These are phyloP conservation scores for Boechera stricta DNA, from an alignment of 345 rosid species.

Conservation along the genomic window DNA sequence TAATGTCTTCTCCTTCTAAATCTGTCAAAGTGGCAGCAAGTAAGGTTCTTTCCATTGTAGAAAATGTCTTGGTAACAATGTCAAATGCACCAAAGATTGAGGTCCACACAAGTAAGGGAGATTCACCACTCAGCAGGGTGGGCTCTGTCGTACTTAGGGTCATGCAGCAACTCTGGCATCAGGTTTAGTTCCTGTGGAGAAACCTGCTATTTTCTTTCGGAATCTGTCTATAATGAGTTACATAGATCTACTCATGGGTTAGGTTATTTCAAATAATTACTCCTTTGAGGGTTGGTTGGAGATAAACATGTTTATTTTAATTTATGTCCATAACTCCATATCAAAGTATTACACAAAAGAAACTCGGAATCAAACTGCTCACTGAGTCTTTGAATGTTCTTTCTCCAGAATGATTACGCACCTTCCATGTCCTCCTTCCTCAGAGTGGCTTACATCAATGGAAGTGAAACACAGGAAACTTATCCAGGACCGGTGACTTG, in stretches of 20 bases:
- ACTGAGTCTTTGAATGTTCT: slow-evolving; percentile 36
- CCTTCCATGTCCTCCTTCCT: slow-evolving; percentile 54
- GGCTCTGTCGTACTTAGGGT: slow-evolving; percentile 72
- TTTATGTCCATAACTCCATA: slow-evolving; percentile 9
- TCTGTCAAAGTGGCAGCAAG: slow-evolving; percentile 72
- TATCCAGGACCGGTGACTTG: slow-evolving; percentile 50
- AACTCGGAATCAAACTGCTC: slow-evolving; percentile 6
- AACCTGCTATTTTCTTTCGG: slow-evolving; percentile 39
- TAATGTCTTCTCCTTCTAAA: slow-evolving; percentile 84
- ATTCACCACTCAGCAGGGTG: slow-evolving; percentile 57
- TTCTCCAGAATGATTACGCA: slow-evolving; percentile 53
- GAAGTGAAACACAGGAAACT: slow-evolving; percentile 49
- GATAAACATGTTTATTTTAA: slow-evolving; percentile 10
- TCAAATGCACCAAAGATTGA: slow-evolving; percentile 55
- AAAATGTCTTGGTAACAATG: slow-evolving; percentile 59
- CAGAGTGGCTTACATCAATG: slow-evolving; percentile 53
- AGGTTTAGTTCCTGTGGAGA: slow-evolving; percentile 58
- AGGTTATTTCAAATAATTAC: neutral
- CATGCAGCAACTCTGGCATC: slow-evolving; percentile 75
- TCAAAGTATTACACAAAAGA: slow-evolving; percentile 2
- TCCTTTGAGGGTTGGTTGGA: slow-evolving; percentile 28
- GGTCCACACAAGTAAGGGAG: slow-evolving; percentile 46
- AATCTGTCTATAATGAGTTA: slow-evolving; percentile 21
- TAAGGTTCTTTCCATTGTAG: slow-evolving; percentile 72
- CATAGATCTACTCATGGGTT: slow-evolving; percentile 12